phyloP scores from a whole-genome alignment of 352 stramenopile genomes.

The Pythium phragmitis region DNA sequence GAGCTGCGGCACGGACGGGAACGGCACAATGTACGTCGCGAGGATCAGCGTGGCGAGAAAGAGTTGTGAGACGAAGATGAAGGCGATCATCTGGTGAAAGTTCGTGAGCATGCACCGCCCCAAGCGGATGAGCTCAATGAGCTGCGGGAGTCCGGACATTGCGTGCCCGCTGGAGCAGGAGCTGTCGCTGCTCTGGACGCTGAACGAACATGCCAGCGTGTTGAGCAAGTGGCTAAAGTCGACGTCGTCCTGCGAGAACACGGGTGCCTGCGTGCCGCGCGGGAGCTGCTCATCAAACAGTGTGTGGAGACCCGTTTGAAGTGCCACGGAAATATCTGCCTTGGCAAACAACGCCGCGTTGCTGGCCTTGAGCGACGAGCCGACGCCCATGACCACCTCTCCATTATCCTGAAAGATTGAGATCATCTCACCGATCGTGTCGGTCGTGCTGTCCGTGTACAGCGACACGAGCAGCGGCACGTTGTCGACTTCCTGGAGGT shows the following conservation, averaged over 20 bases:
- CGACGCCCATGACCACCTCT: constrained; percentile 81
- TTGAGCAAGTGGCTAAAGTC: constrained; percentile 85
- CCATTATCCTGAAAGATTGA: constrained; percentile 85
- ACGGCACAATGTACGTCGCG: constrained; percentile 63
- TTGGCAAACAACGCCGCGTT: constrained; percentile 80
- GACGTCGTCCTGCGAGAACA: constrained; percentile 72
- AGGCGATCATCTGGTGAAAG: constrained; percentile 78
- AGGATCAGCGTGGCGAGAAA: constrained; percentile 78
- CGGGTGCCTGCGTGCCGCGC: constrained; percentile 49
- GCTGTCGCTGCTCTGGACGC: constrained; percentile 48
- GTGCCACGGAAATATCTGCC: constrained; percentile 63
- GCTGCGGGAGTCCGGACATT: constrained; percentile 47
- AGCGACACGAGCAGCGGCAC: constrained; percentile 97
- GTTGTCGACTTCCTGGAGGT: constrained; percentile 98
- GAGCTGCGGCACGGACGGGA: constrained; percentile 73
- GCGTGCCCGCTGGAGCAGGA: constrained; percentile 20
- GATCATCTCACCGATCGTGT: constrained; percentile 94
- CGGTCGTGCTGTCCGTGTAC: constrained; percentile 97
- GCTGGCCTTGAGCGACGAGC: constrained; percentile 69
- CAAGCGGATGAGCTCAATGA: constrained; percentile 82
- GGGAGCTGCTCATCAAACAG: constrained; percentile 74
- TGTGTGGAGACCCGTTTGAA: constrained; percentile 63
- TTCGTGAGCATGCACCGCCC: constrained; percentile 82
- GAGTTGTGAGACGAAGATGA: constrained; percentile 85
- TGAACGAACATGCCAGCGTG: constrained; percentile 76